A percentile compares a stretch with the other conserved stretches of the same genome.
Conservation (phyloP, 2,329 filamentous ascomycete species). For the Didymella lethalis region DNA sequence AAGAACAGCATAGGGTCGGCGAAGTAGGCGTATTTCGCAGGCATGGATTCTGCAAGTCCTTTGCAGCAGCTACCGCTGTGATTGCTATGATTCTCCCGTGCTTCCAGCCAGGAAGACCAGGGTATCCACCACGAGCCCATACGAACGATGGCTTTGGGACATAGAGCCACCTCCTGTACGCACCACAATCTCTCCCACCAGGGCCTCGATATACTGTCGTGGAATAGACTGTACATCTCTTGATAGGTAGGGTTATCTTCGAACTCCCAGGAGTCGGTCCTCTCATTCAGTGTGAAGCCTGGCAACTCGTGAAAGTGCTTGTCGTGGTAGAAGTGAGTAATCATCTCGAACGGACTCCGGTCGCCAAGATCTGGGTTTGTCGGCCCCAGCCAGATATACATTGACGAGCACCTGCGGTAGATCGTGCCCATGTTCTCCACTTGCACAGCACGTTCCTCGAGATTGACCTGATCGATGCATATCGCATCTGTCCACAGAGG, state of each 20-base stretch:
- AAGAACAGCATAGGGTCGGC: slow-evolving; percentile 7
- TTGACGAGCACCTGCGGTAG: slow-evolving; percentile 8
- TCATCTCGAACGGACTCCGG: slow-evolving; percentile 2
- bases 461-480: slow-evolving; percentile 25
- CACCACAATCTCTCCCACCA: slow-evolving; percentile 15
- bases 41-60: neutral
- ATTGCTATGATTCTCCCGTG: neutral
- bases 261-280: neutral
- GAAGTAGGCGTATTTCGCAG: slow-evolving; percentile 9
- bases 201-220: slow-evolving; percentile 1
- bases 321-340: slow-evolving; percentile 1
- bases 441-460: slow-evolving; percentile 15
- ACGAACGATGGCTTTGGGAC: slow-evolving; percentile 1
- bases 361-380: neutral
- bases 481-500: slow-evolving; percentile 21
- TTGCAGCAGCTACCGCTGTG: neutral
- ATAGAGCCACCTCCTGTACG: slow-evolving; percentile 5
- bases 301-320: slow-evolving; percentile 8
- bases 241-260: slow-evolving; percentile 2
- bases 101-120: neutral
- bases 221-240: slow-evolving; percentile 3
- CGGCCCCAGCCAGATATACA: slow-evolving; percentile 29
- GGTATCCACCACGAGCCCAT: slow-evolving; percentile 2
- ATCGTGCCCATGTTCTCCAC: slow-evolving; percentile 22
- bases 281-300: neutral